Evolutionary conservation across 202 grass and related monocot genomes (phyloP), one percentile per base, ranked within the genome.

Genomic region (Dendrocalamus latiflorus): DNA sequence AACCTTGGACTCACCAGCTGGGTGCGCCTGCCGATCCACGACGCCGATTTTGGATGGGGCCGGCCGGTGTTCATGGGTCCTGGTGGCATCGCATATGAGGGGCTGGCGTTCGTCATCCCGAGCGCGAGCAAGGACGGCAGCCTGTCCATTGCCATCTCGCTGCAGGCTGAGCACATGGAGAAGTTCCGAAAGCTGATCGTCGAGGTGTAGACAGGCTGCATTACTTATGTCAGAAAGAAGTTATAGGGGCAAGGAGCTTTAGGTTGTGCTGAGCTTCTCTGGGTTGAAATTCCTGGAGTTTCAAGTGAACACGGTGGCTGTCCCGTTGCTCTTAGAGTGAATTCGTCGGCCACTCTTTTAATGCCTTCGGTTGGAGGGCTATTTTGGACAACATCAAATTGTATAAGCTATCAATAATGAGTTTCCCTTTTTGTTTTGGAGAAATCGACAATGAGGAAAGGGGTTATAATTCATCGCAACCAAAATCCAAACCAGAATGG

Each of bases 1-100:
- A 97, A 97, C 81, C 85, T 97, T 1, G 94, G 94, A 51, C 86
- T 97, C 8, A n/a, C n/a, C n/a, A n/a, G n/a, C n/a, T n/a, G n/a
- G n/a, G n/a, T n/a, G n/a, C n/a, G n/a, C n/a, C n/a, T n/a, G n/a
- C n/a, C n/a, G n/a, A n/a, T n/a, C n/a, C n/a, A n/a, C n/a, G n/a
- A n/a, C n/a, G n/a, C n/a, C n/a, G n/a, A n/a, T n/a, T n/a, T n/a
- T n/a, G n/a, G n/a, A n/a, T n/a, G n/a, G n/a, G n/a, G n/a, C n/a
- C n/a, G n/a, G n/a, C n/a, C n/a, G n/a, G n/a, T n/a, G n/a, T n/a
- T n/a, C n/a, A n/a, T n/a, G n/a, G n/a, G 94, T 3, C 94, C 94
- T 4, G n/a, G n/a, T n/a, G n/a, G n/a, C n/a, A n/a, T n/a, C n/a
- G n/a, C n/a, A n/a, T n/a, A n/a, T n/a, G n/a, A 94, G 63, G 94